phyloP scores from a whole-genome alignment of 2,329 filamentous ascomycete species.

The Rhynchosporium secalis region DNA sequence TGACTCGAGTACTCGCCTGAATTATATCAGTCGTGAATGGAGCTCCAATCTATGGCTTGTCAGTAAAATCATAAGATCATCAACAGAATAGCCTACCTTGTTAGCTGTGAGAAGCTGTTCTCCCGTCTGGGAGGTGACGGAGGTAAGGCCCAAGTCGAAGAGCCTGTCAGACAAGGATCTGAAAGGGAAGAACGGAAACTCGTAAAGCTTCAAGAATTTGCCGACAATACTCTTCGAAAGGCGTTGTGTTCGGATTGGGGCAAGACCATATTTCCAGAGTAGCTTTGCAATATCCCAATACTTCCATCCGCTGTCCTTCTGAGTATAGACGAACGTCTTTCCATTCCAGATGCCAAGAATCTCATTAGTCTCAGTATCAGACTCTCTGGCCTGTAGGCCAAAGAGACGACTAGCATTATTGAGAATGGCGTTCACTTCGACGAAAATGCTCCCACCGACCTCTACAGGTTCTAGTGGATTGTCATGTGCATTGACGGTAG shows the following conservation, averaged over 20 bases:
- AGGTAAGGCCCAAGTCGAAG: constrained; percentile 65
- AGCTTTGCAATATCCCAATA: constrained; percentile 84
- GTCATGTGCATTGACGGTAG: constrained; percentile 77
- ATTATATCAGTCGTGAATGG: constrained; percentile 78
- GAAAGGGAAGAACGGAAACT: constrained; percentile 82
- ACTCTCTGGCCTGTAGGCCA: constrained; percentile 57
- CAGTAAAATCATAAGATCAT: constrained; percentile 9
- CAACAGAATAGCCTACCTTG: constrained; percentile 44
- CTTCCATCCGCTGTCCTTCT: constrained; percentile 57
- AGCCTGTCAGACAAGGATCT: constrained; percentile 68
- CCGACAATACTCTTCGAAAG: constrained; percentile 71
- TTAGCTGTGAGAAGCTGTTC: constrained; percentile 69
- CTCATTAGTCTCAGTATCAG: constrained; percentile 44
- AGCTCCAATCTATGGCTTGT: constrained; percentile 53
- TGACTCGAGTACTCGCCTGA: constrained; percentile 88
- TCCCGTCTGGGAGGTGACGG: constrained; percentile 70
- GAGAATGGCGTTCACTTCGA: constrained; percentile 80
- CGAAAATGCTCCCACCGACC: constrained; percentile 89
- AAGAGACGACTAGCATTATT: constrained; percentile 71
- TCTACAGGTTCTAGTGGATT: constrained; percentile 71
- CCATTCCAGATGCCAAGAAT: constrained; percentile 85
- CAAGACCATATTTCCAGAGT: constrained; percentile 80
- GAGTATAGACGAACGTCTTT: constrained; percentile 66
- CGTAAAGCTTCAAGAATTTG: constrained; percentile 78
- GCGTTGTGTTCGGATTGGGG: constrained; percentile 71